A percentile compares a stretch with the other conserved stretches of the same genome.
These are phyloP conservation scores for Pythium phragmitis DNA, from an alignment of 352 stramenopile genomes.

Conservation along the genomic window DNA sequence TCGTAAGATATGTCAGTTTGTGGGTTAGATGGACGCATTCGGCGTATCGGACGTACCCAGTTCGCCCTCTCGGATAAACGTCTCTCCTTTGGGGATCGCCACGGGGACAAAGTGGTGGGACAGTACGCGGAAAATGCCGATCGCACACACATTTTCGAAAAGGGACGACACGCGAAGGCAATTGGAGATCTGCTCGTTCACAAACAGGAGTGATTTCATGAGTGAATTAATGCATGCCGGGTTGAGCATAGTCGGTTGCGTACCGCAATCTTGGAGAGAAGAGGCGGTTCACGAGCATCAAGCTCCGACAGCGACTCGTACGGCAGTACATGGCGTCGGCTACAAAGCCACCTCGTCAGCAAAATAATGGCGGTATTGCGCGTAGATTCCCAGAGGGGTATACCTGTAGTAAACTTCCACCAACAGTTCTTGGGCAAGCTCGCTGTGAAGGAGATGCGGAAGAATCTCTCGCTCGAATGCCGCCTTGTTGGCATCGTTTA, in stretches of 20 bases:
- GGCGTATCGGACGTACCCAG: constrained; percentile 37
- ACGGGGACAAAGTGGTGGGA: constrained; percentile 79
- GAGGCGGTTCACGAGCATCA: constrained; percentile 37
- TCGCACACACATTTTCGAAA: constrained; percentile 80
- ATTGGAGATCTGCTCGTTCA: constrained; percentile 59
- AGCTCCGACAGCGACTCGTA: constrained; percentile 48
- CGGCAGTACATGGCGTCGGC: constrained; percentile 50
- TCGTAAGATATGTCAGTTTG: not conserved
- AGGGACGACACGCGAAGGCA: constrained; percentile 76
- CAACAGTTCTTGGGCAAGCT: constrained; percentile 71
- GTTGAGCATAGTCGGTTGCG: not conserved
- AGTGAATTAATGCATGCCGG: not conserved
- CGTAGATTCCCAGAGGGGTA: not conserved
- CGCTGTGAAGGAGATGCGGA: constrained; percentile 51
- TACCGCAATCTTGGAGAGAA: constrained; percentile 78
- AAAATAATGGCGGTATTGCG: not conserved
- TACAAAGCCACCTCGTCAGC: constrained; percentile 20
- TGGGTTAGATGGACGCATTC: not conserved
- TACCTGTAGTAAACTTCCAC: constrained; percentile 74
- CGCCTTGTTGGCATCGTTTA: constrained; percentile 36
- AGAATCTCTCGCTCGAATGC: constrained; percentile 59
- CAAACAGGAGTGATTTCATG: not conserved
- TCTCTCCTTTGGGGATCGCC: constrained; percentile 43
- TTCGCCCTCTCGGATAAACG: constrained; percentile 62
- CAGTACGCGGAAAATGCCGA: constrained; percentile 71